phyloP scores from a whole-genome alignment of 768 basidiomycete genomes.

The Amanita jacksonii region DNA sequence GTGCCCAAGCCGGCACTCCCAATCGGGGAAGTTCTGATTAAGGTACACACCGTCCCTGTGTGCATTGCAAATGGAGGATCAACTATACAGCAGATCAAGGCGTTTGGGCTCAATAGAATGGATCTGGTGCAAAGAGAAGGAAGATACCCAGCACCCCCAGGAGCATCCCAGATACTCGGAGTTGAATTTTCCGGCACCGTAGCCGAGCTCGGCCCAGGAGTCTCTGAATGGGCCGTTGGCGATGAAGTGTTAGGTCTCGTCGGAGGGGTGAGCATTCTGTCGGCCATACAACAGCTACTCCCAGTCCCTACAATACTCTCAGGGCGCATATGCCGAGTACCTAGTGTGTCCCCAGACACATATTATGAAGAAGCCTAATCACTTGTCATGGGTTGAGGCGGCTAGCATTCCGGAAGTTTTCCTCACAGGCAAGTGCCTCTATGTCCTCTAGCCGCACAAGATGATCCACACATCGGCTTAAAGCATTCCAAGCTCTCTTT shows the following conservation, averaged over 20 bases:
- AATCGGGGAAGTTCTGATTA: conserved; percentile 64
- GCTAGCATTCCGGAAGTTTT: conserved; percentile 85
- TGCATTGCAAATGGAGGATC: background rate
- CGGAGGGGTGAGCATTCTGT: conserved; percentile 57
- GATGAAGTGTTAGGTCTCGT: conserved; percentile 77
- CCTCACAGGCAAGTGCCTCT: conserved; percentile 55
- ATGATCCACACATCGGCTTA: background rate
- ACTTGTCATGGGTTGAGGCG: conserved; percentile 76
- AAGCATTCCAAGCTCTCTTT: conserved; percentile 44
- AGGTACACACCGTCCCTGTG: conserved; percentile 33
- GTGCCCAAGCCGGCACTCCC: conserved; percentile 48
- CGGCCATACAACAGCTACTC: background rate
- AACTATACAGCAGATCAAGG: conserved; percentile 42
- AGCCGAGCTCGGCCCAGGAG: conserved; percentile 39
- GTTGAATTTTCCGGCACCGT: conserved; percentile 80
- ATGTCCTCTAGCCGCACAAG: conserved; percentile 1
- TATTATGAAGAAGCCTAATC: conserved; percentile 62
- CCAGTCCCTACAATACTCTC: background rate
- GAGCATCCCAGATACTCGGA: conserved; percentile 66
- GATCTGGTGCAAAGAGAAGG: conserved; percentile 69
- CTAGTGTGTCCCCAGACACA: conserved; percentile 57
- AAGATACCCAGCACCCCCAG: conserved; percentile 70
- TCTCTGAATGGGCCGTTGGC: conserved; percentile 45
- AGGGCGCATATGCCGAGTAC: conserved; percentile 92
- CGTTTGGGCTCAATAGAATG: conserved; percentile 88